A percentile compares a stretch with the other conserved stretches of the same genome.
These are phyloP conservation scores for Diaporthe capsici DNA, from an alignment of 2,329 filamentous ascomycete genomes.

Conservation along the genomic window DNA sequence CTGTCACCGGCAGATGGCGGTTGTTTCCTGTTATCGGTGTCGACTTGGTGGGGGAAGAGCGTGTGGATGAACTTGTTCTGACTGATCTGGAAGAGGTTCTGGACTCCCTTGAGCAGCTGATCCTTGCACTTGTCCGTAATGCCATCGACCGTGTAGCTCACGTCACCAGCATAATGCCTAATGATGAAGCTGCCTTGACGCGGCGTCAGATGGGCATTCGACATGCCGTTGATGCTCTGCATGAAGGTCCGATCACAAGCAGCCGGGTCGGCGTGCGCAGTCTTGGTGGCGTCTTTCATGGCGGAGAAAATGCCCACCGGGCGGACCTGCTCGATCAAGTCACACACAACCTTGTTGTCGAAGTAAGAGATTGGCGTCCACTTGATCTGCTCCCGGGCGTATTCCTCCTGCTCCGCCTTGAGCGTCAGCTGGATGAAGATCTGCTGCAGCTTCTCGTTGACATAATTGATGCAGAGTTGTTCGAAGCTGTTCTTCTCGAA, in stretches of 20 bases:
- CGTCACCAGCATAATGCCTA: conserved; percentile 98
- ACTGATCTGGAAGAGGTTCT: conserved; percentile 88
- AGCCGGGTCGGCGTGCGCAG: conserved; percentile 94
- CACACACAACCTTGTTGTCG: conserved; percentile 99
- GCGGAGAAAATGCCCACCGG: conserved; percentile 95
- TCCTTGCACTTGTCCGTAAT: conserved; percentile 99
- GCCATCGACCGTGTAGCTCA: conserved; percentile 92
- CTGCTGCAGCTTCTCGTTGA: conserved; percentile 98
- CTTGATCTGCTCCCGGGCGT: conserved; percentile 93
- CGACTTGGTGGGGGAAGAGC: conserved; percentile 92
- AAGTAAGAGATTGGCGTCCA: conserved; percentile 99
- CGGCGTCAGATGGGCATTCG: conserved; percentile 90
- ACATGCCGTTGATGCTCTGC: conserved; percentile 90
- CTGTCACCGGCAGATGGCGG: conserved; percentile 96
- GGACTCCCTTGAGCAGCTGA: conserved; percentile 91
- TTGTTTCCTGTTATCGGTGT: conserved; percentile 94
- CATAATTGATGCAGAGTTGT: conserved; percentile 99
- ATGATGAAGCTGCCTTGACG: conserved; percentile 97
- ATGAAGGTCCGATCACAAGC: conserved; percentile 98
- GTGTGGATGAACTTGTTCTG: conserved; percentile 88
- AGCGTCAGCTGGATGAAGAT: conserved; percentile 98
- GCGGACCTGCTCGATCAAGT: conserved; percentile 91
- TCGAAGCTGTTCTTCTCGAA: conserved; percentile 99
- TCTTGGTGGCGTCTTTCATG: conserved; percentile 97
- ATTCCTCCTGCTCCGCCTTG: conserved; percentile 98